Conservation (phyloP, 805 yeast species). For the Candida palmyrensis region DNA sequence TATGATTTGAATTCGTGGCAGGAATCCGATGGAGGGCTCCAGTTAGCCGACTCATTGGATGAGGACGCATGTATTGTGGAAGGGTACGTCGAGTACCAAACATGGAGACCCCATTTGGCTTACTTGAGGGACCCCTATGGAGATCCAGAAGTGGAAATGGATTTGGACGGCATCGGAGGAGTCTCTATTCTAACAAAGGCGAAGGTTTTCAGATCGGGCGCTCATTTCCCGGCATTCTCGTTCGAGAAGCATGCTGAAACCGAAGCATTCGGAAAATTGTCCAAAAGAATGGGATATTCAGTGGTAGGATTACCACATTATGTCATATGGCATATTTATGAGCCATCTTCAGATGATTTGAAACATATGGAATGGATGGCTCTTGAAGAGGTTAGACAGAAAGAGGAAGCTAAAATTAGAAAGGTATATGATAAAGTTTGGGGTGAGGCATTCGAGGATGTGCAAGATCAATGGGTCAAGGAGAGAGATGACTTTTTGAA, state of each 20-base stretch:
- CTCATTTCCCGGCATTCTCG: slow-evolving; percentile 95
- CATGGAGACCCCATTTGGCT: slow-evolving; percentile 97
- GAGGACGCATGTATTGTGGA: slow-evolving; percentile 97
- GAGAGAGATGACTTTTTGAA: slow-evolving; percentile 70
- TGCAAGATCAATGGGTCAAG: slow-evolving; percentile 62
- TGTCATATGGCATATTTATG: slow-evolving; percentile 95
- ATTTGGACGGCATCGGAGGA: slow-evolving; percentile 95
- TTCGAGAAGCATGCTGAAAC: slow-evolving; percentile 97
- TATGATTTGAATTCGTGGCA: slow-evolving; percentile 84
- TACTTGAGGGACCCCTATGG: slow-evolving; percentile 93
- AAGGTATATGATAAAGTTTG: slow-evolving; percentile 67
- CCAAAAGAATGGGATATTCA: slow-evolving; percentile 77
- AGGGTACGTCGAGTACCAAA: slow-evolving; percentile 95
- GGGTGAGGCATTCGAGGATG: slow-evolving; percentile 75
- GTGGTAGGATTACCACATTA: slow-evolving; percentile 93
- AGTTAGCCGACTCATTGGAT: slow-evolving; percentile 67
- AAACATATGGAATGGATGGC: slow-evolving; percentile 85
- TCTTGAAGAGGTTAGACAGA: slow-evolving; percentile 62
- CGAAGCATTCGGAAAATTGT: slow-evolving; percentile 91
- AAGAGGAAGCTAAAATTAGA: slow-evolving; percentile 57
- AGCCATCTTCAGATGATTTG: slow-evolving; percentile 90
- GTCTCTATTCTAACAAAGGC: slow-evolving; percentile 91
- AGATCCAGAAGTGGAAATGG: slow-evolving; percentile 89
- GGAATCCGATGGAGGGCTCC: slow-evolving; percentile 77
- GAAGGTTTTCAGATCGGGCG: slow-evolving; percentile 76